phyloP scores from a whole-genome alignment of 305 asterid genomes.

The Rubia peregrina region DNA sequence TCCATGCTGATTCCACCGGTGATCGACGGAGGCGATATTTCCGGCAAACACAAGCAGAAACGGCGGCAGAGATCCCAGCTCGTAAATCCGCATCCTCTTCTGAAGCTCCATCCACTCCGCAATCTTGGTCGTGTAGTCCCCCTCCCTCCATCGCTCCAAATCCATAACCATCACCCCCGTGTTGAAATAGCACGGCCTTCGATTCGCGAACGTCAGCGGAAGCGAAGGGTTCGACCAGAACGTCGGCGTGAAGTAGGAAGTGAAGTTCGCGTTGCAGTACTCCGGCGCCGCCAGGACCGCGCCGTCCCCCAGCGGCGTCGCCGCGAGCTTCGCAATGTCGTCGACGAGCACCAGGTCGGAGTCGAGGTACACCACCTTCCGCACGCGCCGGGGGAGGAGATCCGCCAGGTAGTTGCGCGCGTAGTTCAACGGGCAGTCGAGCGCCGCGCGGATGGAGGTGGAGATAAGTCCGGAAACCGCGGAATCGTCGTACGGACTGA shows the following conservation, averaged over 20 bases:
- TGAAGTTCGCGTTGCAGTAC: slow-evolving; percentile 88
- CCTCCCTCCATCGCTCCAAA: slow-evolving; percentile 56
- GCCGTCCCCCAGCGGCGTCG: slow-evolving; percentile 41
- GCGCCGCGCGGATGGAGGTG: slow-evolving; percentile 76
- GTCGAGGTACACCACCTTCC: slow-evolving; percentile 60
- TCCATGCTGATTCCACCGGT: slow-evolving; percentile 95
- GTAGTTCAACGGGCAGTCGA: slow-evolving; percentile 81
- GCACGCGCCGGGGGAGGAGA: slow-evolving; percentile 50
- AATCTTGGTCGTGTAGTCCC: slow-evolving; percentile 57
- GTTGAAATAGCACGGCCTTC: slow-evolving; percentile 74
- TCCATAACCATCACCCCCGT: slow-evolving; percentile 93
- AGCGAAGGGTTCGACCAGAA: slow-evolving; percentile 90
- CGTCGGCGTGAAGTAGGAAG: slow-evolving; percentile 76
- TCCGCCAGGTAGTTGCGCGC: slow-evolving; percentile 85
- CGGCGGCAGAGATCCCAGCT: slow-evolving; percentile 85
- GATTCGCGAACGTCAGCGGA: slow-evolving; percentile 54
- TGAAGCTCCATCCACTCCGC: slow-evolving; percentile 96
- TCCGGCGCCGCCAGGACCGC: slow-evolving; percentile 87
- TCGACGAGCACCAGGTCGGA: slow-evolving; percentile 84
- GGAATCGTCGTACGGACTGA: slow-evolving; percentile 57
- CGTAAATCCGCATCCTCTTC: slow-evolving; percentile 84
- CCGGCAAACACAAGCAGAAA: slow-evolving; percentile 84
- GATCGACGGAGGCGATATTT: slow-evolving; percentile 73
- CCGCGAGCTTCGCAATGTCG: slow-evolving; percentile 66
- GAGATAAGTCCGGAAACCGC: slow-evolving; percentile 64